Evolutionary conservation across 192 early-diverging fungal species (phyloP).

Genomic region (Coemansia sp.): DNA sequence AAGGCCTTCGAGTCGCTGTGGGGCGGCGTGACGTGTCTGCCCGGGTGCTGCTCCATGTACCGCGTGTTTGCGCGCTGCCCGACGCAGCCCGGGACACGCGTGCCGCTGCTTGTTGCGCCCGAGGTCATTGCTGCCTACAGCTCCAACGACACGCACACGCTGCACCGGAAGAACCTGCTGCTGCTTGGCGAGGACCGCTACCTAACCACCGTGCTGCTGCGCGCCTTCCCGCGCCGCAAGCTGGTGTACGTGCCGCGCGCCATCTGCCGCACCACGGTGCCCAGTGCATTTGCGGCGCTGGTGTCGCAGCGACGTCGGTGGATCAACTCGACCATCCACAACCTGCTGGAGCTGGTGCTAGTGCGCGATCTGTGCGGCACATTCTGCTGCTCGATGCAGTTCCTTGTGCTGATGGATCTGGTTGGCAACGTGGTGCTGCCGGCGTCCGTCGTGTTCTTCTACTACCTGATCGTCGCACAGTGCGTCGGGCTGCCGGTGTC

Average conservation of each 20-base stretch:
- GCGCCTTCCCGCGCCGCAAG: conserved; percentile 80
- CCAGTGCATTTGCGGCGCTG: conserved; percentile 67
- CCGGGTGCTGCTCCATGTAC: conserved; percentile 98
- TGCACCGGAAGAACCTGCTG: conserved; percentile 83
- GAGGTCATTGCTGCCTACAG: conserved; percentile 77
- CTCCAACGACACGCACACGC: conserved; percentile 66
- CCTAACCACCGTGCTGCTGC: conserved; percentile 78
- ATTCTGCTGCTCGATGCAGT: conserved; percentile 96
- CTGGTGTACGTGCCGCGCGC: conserved; percentile 77
- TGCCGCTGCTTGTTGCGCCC: conserved; percentile 79
- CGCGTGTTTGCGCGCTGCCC: conserved; percentile 75
- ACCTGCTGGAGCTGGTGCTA: conserved; percentile 86
- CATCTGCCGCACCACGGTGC: conserved; percentile 78
- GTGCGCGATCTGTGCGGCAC: conserved; percentile 95
- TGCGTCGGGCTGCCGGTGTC: conserved; percentile 49
- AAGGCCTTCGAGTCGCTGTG: conserved; percentile 96
- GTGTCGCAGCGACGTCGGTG: conserved; percentile 89
- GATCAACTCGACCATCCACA: conserved; percentile 98
- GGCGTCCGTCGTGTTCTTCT: conserved; percentile 67
- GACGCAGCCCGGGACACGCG: conserved; percentile 57
- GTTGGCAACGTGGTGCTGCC: conserved; percentile 76
- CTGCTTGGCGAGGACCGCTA: conserved; percentile 86
- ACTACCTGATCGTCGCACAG: conserved; percentile 50
- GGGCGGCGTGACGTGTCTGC: conserved; percentile 99
- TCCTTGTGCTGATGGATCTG: conserved; percentile 78